A percentile compares a stretch with the other conserved stretches of the same genome.
Conservation (phyloP, 257 asterid genomes). For the Nicotiana sylvestris region DNA sequence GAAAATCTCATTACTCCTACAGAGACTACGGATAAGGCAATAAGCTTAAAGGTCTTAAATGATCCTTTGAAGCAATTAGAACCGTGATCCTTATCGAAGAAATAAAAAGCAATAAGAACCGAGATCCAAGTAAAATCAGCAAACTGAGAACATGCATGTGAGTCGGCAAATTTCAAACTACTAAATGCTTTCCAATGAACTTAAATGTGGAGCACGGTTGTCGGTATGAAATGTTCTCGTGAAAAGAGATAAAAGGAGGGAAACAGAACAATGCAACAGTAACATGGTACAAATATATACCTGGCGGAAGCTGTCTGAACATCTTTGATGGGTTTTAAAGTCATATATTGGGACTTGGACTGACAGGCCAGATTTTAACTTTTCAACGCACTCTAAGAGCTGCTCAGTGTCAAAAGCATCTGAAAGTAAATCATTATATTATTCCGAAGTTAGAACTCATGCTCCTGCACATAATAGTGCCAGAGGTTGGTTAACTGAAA, state of each 20-base stretch:
- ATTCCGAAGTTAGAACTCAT: conserved; percentile 8
- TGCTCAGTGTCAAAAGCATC: conserved; percentile 99
- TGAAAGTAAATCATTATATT: conserved; percentile 28
- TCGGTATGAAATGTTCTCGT: neutral
- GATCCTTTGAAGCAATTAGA: conserved; percentile 4
- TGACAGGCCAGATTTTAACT: conserved; percentile 61
- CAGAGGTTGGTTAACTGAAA: neutral
- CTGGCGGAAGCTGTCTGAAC: conserved; percentile 85
- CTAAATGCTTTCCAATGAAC: neutral
- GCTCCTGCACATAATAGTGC: conserved; percentile 1
- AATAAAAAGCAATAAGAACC: neutral
- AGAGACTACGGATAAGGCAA: neutral
- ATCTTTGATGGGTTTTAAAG: conserved; percentile 90
- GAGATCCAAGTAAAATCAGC: neutral
- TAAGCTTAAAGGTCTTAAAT: neutral
- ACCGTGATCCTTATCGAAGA: neutral
- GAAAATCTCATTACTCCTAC: neutral
- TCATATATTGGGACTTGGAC: conserved; percentile 94
- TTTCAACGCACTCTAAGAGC: conserved; percentile 79
- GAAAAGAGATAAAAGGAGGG: neutral
- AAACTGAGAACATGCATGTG: neutral
- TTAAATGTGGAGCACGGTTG: neutral
- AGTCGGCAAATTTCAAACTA: neutral
- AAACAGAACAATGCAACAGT: neutral
- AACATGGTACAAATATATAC: conserved; percentile 27